Conservation (phyloP, 2,329 filamentous ascomycete species). For the Fusarium sp. region DNA sequence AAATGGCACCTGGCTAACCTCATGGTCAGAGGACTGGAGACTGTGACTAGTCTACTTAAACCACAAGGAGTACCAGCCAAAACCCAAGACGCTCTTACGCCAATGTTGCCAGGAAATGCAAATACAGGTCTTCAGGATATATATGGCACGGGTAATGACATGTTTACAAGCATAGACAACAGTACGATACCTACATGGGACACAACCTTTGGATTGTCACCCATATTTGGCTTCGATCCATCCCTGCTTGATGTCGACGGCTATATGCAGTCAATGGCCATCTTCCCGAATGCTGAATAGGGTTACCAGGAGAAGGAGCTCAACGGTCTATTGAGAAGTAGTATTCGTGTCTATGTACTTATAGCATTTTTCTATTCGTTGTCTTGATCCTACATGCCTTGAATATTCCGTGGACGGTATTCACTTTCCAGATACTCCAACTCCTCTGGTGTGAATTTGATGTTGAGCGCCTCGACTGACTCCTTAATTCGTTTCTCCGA, state of each 20-base stretch:
- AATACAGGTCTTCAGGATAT: not conserved
- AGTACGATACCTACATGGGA: slow-evolving; percentile 42
- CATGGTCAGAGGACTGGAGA: slow-evolving; percentile 62
- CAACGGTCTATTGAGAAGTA: not conserved
- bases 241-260: slow-evolving; percentile 34
- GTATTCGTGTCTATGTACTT: slow-evolving; percentile 6
- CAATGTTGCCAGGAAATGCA: not conserved
- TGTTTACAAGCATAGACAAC: slow-evolving; percentile 26
- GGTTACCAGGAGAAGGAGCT: not conserved
- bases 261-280: slow-evolving; percentile 38
- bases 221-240: slow-evolving; percentile 49
- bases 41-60: slow-evolving; percentile 15
- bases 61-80: not conserved
- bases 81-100: not conserved
- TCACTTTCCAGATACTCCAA: slow-evolving; percentile 72
- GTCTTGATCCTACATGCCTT: slow-evolving; percentile 43
- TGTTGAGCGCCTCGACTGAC: slow-evolving; percentile 62
- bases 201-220: slow-evolving; percentile 49
- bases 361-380: not conserved
- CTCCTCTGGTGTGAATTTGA: slow-evolving; percentile 69
- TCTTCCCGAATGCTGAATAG: slow-evolving; percentile 26
- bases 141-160: not conserved
- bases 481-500: slow-evolving; percentile 72
- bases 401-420: slow-evolving; percentile 67
- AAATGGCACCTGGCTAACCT: slow-evolving; percentile 61